Conservation (phyloP, 345 rosid species). For the Eucalyptus guilfoylei region DNA sequence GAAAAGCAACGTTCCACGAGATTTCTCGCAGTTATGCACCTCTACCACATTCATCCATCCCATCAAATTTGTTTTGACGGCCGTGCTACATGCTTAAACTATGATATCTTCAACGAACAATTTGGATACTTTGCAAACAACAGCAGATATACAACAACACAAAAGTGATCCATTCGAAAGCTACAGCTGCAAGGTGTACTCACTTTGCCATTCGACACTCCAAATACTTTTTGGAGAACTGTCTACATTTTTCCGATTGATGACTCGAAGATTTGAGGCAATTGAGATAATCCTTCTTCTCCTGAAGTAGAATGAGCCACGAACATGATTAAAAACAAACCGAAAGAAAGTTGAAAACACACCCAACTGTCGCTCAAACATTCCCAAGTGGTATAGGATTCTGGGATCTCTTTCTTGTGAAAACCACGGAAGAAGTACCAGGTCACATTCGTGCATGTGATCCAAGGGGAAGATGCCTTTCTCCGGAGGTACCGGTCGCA, state of each 20-base stretch:
- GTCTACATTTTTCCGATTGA: constrained; percentile 67
- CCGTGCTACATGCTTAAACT: background rate
- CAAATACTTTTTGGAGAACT: constrained; percentile 68
- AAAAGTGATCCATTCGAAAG: background rate
- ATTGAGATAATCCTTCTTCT: constrained; percentile 78
- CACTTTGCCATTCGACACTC: constrained; percentile 92
- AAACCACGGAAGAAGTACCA: constrained; percentile 14
- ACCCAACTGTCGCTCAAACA: background rate
- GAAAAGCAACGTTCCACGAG: background rate
- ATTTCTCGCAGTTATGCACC: background rate
- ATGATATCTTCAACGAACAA: background rate
- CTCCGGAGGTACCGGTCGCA: constrained; percentile 86
- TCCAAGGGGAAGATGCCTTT: constrained; percentile 94
- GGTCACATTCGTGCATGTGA: constrained; percentile 77
- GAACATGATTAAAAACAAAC: background rate
- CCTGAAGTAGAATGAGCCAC: constrained; percentile 22
- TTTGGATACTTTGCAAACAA: background rate
- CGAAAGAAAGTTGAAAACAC: background rate
- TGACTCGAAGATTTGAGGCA: constrained; percentile 79
- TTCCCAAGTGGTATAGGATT: background rate
- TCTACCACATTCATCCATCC: background rate
- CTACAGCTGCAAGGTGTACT: constrained; percentile 4
- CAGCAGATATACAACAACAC: background rate
- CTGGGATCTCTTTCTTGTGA: background rate
- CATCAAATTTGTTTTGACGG: background rate